phyloP scores from a whole-genome alignment of 192 early-diverging fungal species.

The Gryganskiella cystojenkinii region DNA sequence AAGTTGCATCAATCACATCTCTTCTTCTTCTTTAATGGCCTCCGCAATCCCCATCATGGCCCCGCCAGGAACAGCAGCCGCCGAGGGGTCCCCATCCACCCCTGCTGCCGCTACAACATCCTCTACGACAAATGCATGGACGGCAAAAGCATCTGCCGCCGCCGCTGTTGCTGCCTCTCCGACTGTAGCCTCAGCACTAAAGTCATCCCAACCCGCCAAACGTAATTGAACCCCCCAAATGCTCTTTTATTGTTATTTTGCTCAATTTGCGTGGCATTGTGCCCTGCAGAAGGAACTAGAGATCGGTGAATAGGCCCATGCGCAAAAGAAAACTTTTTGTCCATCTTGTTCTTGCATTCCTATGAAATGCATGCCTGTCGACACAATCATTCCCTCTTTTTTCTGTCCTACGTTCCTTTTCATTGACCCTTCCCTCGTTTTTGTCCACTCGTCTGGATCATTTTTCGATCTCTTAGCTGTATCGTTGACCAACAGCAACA shows the following conservation, averaged over 20 bases:
- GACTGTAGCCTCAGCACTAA: no score
- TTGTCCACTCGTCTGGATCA: neutral
- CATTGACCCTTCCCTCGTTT: neutral
- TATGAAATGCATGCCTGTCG: neutral
- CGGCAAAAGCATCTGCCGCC: constrained; percentile 3
- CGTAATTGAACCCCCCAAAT: neutral
- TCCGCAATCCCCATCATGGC: constrained; percentile 51
- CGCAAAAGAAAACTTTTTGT: neutral
- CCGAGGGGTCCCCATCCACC: constrained; percentile 8
- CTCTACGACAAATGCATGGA: constrained; percentile 24
- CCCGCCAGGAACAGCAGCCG: constrained; percentile 15
- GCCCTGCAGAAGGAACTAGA: neutral
- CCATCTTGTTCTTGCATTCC: neutral
- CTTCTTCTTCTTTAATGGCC: constrained; percentile 14
- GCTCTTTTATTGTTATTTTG: neutral
- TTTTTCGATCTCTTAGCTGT: constrained; percentile 20
- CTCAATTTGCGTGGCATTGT: neutral
- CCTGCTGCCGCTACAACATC: constrained; percentile 6
- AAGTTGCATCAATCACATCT: no score
- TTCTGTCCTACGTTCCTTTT: neutral
- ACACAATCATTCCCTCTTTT: neutral
- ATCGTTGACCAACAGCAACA: constrained; percentile 54
- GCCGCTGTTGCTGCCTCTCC: neutral
- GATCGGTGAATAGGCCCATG: neutral
- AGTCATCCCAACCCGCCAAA: constrained; percentile 9